Base-by-base conservation (phyloP, 1,139 yeast genomes). In the Lipomyces yarrowii region DNA sequence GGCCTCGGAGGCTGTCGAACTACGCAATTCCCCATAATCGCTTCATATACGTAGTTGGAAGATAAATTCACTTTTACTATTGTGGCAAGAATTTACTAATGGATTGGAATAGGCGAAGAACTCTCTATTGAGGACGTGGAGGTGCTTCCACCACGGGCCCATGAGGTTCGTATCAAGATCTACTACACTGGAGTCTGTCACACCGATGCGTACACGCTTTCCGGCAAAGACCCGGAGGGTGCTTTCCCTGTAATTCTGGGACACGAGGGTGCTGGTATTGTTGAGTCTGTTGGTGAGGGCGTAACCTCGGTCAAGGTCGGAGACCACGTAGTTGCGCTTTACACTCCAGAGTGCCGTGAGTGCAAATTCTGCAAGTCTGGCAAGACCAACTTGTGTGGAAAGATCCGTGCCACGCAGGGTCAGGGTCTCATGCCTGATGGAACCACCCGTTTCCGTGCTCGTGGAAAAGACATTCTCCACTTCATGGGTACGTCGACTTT, bases 401-500 rank as follows among this genome's bases (percentile, higher is more conserved):
- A 92, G 74, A 92, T 92, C 75, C 87, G 98, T 80, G 94, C 89
- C 69, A 90, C 97, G 65, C 97, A 91, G 77, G 97, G 96, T 75
- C 84, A 88, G 75, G 97, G 96, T 77, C 87, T 90, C 66, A 88
- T 90, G 96, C 98, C 99, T 70, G 98, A 94, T 78, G 98, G 98
- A 23, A 91, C 98, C 59, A 79, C 89, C 57, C 87, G 99, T 79
- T 92, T 94, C 83, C 79, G 74, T 67, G 86, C 85, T 73, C 84
- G 88, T 75, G 98, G 98, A 73, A 84, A 93, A 81, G 86, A 87
- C 60, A 79, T 94, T 69, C 83, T 88, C 73, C 98, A 94, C 79
- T 94, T 91, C 78, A 94, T 94, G 99, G 99, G 99, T 63, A 90
- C 96, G 79, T 93, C 98, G 55, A 91, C 98, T 48, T 94, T 94